Conservation (phyloP, 441 rosid species). For the Populus hybrid region DNA sequence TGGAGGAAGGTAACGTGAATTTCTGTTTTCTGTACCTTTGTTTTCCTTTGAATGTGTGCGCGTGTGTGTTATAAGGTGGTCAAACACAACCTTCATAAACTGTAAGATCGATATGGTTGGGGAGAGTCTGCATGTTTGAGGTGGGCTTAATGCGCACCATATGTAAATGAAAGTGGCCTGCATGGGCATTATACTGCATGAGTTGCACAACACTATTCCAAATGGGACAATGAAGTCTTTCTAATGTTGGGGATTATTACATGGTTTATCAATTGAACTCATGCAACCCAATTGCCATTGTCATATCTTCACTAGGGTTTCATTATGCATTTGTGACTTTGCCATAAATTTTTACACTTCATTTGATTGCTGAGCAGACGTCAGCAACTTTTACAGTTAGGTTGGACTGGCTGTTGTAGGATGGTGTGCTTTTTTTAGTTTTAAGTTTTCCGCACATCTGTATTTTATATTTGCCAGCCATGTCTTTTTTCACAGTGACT, state of each 20-base stretch:
- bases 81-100: background rate
- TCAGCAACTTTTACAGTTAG: background rate
- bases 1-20: constrained; percentile 75
- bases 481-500: too few species aligned
- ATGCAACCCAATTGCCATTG: background rate
- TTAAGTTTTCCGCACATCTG: background rate
- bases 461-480: background rate
- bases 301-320: background rate
- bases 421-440: background rate
- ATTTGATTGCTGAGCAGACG: background rate
- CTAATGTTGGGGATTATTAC: background rate
- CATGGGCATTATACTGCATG: background rate
- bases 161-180: background rate
- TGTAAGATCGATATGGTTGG: background rate
- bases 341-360: background rate
- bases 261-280: background rate
- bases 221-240: background rate
- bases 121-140: background rate
- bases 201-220: background rate
- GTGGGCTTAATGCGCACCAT: background rate
- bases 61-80: background rate
- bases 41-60: background rate
- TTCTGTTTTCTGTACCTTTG: background rate
- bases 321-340: background rate
- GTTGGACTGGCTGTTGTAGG: background rate